Evolutionary conservation across 2,329 filamentous ascomycete species (phyloP).

Genomic region (Westerdykella ornata): DNA sequence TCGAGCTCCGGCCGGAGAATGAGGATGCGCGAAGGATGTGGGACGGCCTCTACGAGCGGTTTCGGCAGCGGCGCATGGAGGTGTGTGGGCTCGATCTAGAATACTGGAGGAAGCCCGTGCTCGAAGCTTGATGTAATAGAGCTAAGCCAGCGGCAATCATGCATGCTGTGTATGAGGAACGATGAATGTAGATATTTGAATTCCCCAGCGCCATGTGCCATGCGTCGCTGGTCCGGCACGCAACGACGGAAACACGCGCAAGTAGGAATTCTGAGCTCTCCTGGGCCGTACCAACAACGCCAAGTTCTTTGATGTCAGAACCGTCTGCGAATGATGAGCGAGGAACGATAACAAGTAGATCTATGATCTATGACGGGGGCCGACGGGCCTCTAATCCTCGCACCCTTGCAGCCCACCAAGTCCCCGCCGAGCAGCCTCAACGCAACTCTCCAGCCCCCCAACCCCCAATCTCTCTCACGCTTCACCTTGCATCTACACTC

Average conservation of each 20-base stretch:
- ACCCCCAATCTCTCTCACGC: constrained; percentile 1
- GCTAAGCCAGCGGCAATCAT: not conserved
- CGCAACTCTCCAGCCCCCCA: not conserved
- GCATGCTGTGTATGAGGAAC: constrained; percentile 2
- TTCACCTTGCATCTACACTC: not conserved
- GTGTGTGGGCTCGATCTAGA: constrained; percentile 50
- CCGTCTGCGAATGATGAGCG: too few relatives aligned
- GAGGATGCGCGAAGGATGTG: constrained; percentile 44
- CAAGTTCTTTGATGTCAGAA: too few relatives aligned
- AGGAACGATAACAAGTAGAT: too few relatives aligned
- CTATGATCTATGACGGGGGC: not conserved
- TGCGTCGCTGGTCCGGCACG: not conserved
- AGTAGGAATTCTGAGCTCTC: too few relatives aligned
- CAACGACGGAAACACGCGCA: not conserved
- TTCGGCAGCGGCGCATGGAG: constrained; percentile 46
- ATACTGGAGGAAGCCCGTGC: constrained; percentile 27
- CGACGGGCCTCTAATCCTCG: not conserved
- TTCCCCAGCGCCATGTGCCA: not conserved
- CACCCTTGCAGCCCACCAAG: not conserved
- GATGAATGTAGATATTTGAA: constrained; percentile 4
- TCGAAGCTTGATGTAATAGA: constrained; percentile 8
- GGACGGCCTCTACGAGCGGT: constrained; percentile 46
- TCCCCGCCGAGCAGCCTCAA: not conserved
- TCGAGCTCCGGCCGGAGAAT: constrained; percentile 40
- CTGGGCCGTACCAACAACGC: too few relatives aligned